These are phyloP conservation scores for Phtheirospermum japonicum DNA, from an alignment of 257 asterid species.

Conservation along the genomic window DNA sequence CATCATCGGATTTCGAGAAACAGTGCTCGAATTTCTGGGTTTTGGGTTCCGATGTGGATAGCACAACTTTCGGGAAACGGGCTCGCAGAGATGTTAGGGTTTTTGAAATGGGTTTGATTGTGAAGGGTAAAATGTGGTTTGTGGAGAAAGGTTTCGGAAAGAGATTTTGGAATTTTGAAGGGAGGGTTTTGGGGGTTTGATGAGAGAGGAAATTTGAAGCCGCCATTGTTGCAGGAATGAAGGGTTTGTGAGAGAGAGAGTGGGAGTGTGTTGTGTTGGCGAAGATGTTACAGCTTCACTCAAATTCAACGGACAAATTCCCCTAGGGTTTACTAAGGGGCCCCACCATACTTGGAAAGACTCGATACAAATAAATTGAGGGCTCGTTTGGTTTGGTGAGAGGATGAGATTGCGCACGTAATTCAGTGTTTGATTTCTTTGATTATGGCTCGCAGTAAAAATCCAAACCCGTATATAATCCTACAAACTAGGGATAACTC, in stretches of 20 bases:
- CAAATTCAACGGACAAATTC: background rate
- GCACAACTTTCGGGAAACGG: slow-evolving; percentile 43
- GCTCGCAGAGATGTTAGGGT: slow-evolving; percentile 26
- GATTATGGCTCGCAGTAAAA: too few species aligned
- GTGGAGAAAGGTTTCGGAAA: slow-evolving; percentile 23
- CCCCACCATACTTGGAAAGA: too few species aligned
- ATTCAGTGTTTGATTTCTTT: too few species aligned
- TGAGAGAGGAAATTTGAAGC: slow-evolving; percentile 55
- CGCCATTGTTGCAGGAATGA: slow-evolving; percentile 56
- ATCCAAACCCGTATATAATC: too few species aligned
- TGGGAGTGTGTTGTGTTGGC: background rate
- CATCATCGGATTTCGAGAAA: slow-evolving; percentile 71
- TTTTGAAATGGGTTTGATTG: slow-evolving; percentile 43
- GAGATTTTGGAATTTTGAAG: slow-evolving; percentile 28
- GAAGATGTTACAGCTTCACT: background rate
- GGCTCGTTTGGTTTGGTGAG: too few species aligned
- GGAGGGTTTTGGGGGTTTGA: slow-evolving; percentile 36
- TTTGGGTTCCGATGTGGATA: slow-evolving; percentile 56
- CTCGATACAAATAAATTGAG: too few species aligned
- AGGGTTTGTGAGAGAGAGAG: background rate
- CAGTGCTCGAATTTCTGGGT: slow-evolving; percentile 70
- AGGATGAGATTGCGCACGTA: too few species aligned
- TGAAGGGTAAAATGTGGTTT: slow-evolving; percentile 39
- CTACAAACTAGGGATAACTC: too few species aligned
- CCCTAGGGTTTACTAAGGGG: too few species aligned